Base-by-base conservation (phyloP, 2,329 filamentous ascomycete genomes). In the Trichoderma asperellum region DNA sequence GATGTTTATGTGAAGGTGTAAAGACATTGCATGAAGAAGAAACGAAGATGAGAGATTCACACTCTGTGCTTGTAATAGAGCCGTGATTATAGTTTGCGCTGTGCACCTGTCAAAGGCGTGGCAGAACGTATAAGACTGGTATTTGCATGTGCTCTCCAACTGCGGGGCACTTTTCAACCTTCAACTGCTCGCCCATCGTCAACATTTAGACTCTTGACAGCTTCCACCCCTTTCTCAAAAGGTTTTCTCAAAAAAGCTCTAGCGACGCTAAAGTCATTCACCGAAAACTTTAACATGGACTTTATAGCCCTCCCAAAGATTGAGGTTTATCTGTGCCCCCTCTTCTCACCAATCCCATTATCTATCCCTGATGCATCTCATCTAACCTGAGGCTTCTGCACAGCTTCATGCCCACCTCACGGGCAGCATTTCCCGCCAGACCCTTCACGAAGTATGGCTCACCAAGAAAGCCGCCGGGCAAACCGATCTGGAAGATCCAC, bases 351-450 rank as follows among this genome's bases (percentile, higher is more conserved):
- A 21, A n/a, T 49, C 11, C 10, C 12, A 24, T 49, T 11, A 5
- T 37, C 35, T 14, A 11, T 8, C 21, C 18, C 8, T 49, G 10
- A 29, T 18, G 24, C 29, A n/a, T 21, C 24, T 40, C 32, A 63
- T 27, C 40, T n/a, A 53, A 32, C 32, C 12, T 59, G 53, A 40
- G 47, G 47, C 43, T 12, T 58, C 59, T 5, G 7, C 32, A 8
- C 2, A 94, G 90, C 86, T 95, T 65, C 92, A 96, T 75, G 92
- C 92, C 71, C 92, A 96, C 79, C 84, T 96, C 56, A 92, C 89
- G 52, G 92, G 92, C 65, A 93, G 91, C 78, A 92, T 96, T 77
- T 91, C 87, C 76, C 87, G 90, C 37, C 81, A 88, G 74, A 90
- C 88, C 71, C 87, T 96, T 2, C 91, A 93, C 76, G 86, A 92